Percentiles rank a stretch among this genome's conserved stretches.
These are phyloP conservation scores for Phytophthora quininea DNA, from an alignment of 352 stramenopile species.

Conservation along the genomic window DNA sequence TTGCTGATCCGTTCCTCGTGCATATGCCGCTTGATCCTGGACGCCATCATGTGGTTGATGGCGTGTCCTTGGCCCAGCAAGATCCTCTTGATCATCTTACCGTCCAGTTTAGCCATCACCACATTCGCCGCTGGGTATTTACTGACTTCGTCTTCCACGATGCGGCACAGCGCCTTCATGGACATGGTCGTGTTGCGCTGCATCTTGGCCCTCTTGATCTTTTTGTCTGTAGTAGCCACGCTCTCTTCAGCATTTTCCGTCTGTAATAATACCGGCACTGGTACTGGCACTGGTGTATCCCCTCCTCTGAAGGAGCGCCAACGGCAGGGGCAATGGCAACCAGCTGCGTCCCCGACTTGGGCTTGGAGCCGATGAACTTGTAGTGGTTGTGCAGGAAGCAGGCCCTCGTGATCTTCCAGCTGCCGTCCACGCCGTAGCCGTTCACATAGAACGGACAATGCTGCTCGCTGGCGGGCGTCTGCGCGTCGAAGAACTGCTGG, in stretches of 20 bases:
- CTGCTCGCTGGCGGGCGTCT: constrained; percentile 48
- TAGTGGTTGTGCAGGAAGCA: constrained; percentile 86
- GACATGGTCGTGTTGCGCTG: constrained; percentile 86
- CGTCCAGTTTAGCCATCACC: constrained; percentile 73
- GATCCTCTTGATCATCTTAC: constrained; percentile 76
- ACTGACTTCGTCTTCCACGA: constrained; percentile 73
- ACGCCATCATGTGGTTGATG: constrained; percentile 87
- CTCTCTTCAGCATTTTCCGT: not conserved
- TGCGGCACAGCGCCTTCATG: constrained; percentile 75
- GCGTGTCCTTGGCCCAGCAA: constrained; percentile 71
- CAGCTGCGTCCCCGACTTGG: not conserved
- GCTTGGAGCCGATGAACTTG: constrained; percentile 76
- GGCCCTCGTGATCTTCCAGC: constrained; percentile 79
- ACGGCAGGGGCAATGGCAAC: constrained; percentile 10
- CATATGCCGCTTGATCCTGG: constrained; percentile 76
- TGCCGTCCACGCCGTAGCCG: constrained; percentile 63
- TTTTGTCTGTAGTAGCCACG: not conserved
- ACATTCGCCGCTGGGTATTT: constrained; percentile 64
- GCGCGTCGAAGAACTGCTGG: constrained; percentile 77
- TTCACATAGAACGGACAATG: constrained; percentile 87
- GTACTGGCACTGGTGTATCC: too few species aligned
- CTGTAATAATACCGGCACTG: too few species aligned
- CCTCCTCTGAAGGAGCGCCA: not conserved
- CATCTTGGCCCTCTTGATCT: constrained; percentile 19
- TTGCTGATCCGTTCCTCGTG: constrained; percentile 62